Percentiles rank a stretch among this genome's conserved stretches.
phyloP scores from a whole-genome alignment of 768 basidiomycete genomes.

The Trametes elegans region DNA sequence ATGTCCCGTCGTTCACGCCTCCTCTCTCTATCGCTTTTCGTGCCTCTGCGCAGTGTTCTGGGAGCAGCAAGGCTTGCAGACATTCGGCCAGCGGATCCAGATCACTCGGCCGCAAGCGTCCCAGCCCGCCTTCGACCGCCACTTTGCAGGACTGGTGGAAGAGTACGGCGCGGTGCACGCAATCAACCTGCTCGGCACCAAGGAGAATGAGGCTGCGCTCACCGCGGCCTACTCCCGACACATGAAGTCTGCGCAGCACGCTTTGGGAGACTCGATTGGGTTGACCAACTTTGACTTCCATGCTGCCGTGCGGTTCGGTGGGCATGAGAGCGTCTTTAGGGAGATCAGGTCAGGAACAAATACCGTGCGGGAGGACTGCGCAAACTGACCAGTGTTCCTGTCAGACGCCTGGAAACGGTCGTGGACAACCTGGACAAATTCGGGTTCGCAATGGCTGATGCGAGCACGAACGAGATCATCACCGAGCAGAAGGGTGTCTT shows the following conservation, averaged over 20 bases:
- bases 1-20: not conserved
- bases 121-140: conserved; percentile 95
- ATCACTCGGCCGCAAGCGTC: conserved; percentile 94
- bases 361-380: not conserved
- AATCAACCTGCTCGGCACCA: conserved; percentile 87
- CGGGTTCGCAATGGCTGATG: conserved; percentile 83
- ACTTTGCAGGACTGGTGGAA: conserved; percentile 82
- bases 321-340: conserved; percentile 82
- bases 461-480: conserved; percentile 62
- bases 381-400: not conserved
- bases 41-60: conserved; percentile 77
- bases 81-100: conserved; percentile 92
- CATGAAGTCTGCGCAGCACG: conserved; percentile 60
- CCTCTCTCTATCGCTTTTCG: not conserved
- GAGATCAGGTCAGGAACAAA: conserved; percentile 64
- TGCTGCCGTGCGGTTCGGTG: conserved; percentile 69
- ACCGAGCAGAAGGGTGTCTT: conserved; percentile 92
- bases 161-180: conserved; percentile 85
- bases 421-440: conserved; percentile 69
- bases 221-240: conserved; percentile 83
- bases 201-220: conserved; percentile 88
- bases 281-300: conserved; percentile 97
- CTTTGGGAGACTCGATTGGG: conserved; percentile 64
- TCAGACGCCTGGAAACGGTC: conserved; percentile 60
- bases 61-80: conserved; percentile 96